Evolutionary conservation across 2,329 filamentous ascomycete species (phyloP), one percentile per base, ranked within the genome.

Genomic region (Clarireedia monteithiana): DNA sequence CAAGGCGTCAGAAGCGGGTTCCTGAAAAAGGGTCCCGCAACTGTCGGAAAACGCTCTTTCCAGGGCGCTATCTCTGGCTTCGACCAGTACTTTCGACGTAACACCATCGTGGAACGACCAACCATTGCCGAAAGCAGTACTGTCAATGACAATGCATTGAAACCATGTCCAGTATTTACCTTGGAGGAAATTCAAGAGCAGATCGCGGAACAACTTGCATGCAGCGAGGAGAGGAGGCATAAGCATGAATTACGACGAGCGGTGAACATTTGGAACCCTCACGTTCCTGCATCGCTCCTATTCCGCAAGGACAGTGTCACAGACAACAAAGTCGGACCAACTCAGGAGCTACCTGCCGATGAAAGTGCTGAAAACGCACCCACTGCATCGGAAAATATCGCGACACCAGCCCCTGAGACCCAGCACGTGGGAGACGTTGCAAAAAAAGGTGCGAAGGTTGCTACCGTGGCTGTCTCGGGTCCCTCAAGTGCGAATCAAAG

Each of bases 191-290:
- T 54, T 34, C 40, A 54, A 34, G 26, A 48, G 17, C 52, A 54
- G 24, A 24, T 54, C 3, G 17, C 15, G 17, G 48, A 54, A n/a
- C 30, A 48, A 23, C 27, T 54, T 34, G 23, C 39, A 7, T 54
- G 52, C 23, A 49, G 30, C 3, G 52, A 48, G 7, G 52, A 54
- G 23, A 26, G 52, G 7, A 48, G 36, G 30, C 30, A 45, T 23
- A 54, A 54, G 23, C 52, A 54, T 48, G 52, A 54, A 17, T 24
- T 23, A 10, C 39, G 30, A 20, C 17, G 52, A 1, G 52, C 52
- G 24, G 45, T 54, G 2, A 54, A 54, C 30, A 54, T 54, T 23
- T 54, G 52, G 52, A 47, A 54, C 23, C 42, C 42, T 12, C n/a
- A 45, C 20, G 42, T 45, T 45, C 42, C 42, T 17, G 42, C 42